These are phyloP conservation scores for Cystobasidium sp. DNA, from an alignment of 1,284 basidiomycete species.

Conservation along the genomic window DNA sequence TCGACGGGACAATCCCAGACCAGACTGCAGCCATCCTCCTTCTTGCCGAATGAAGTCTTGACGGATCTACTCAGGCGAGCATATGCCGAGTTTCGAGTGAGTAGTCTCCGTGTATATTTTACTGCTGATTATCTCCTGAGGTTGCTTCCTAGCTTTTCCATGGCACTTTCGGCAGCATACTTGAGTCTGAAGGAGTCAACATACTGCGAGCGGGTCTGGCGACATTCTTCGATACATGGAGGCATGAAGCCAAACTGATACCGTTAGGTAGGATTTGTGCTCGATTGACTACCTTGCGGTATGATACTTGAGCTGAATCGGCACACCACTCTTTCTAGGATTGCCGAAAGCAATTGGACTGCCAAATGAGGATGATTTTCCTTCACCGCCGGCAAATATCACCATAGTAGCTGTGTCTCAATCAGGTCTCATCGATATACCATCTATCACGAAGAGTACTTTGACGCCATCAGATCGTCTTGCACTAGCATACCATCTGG, in stretches of 20 bases:
- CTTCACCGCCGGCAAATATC: no score
- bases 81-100: slow-evolving; percentile 12
- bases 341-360: no score
- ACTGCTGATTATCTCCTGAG: not conserved
- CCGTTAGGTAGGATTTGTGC: not conserved
- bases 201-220: not conserved
- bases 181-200: not conserved
- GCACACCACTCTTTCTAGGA: not conserved
- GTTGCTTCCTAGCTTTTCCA: slow-evolving; percentile 1
- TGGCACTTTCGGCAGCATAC: slow-evolving; percentile 1
- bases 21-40: slow-evolving; percentile 20
- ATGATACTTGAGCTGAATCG: not conserved
- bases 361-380: no score
- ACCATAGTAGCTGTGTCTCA: no score
- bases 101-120: not conserved
- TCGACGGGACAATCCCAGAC: not conserved
- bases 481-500: slow-evolving; percentile 4
- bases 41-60: slow-evolving; percentile 5
- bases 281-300: not conserved
- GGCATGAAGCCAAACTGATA: not conserved
- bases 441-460: not conserved
- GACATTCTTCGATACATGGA: slow-evolving; percentile 25
- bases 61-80: slow-evolving; percentile 9
- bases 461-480: not conserved
- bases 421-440: no score